Percentiles rank a stretch among this genome's conserved stretches.
phyloP scores from a whole-genome alignment of 176 grass and related monocot species.

The Carex parvula region DNA sequence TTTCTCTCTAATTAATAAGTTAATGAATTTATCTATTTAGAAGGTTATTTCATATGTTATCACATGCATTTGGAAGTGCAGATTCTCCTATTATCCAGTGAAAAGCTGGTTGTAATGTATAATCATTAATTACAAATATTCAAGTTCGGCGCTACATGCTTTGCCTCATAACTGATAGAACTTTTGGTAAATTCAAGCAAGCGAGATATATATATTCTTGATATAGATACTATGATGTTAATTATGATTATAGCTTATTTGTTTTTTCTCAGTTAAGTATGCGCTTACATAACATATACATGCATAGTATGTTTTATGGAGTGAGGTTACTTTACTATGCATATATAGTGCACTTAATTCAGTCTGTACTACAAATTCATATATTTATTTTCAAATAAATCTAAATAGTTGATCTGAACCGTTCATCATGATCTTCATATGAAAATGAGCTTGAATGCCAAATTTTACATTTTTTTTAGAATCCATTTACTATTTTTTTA shows the following conservation, averaged over 20 bases:
- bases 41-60: conserved; percentile 4
- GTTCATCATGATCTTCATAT: no score
- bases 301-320: not conserved
- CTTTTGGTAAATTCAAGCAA: not conserved
- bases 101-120: not conserved
- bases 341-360: no score
- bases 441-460: no score
- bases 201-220: not conserved
- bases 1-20: not conserved
- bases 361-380: no score
- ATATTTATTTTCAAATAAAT: no score
- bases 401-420: no score
- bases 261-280: not conserved
- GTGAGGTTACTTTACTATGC: no score
- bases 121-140: not conserved
- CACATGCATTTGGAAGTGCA: not conserved
- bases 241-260: not conserved
- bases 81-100: not conserved
- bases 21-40: not conserved
- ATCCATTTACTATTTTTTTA: no score
- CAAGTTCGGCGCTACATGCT: not conserved
- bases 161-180: not conserved
- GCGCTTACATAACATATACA: no score
- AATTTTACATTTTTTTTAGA: no score
- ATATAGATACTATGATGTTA: not conserved